These are phyloP conservation scores for Botrytis paeoniae DNA, from an alignment of 2,329 filamentous ascomycete species.

Conservation along the genomic window DNA sequence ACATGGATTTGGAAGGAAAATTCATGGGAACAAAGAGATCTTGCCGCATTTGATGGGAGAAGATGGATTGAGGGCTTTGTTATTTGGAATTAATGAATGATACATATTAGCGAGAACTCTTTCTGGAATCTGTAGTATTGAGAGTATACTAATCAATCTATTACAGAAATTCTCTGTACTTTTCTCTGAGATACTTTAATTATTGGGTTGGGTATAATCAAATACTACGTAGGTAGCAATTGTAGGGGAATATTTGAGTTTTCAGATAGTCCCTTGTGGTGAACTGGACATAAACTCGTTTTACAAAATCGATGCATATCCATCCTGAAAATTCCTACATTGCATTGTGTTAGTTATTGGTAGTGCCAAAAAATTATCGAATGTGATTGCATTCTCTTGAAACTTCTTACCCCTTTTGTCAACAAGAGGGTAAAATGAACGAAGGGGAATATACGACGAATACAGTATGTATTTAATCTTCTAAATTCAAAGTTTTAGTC, in stretches of 20 bases:
- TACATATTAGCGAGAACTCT: not conserved
- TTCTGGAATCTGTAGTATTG: not conserved
- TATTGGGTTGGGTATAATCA: not conserved
- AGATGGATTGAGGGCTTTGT: not conserved
- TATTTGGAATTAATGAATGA: not conserved
- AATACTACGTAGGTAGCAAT: not conserved
- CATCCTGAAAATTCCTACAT: too few species aligned
- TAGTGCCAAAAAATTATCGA: not conserved
- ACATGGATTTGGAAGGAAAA: not conserved
- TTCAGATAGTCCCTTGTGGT: rapidly evolving
- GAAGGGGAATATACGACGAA: not conserved
- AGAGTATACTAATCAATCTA: not conserved
- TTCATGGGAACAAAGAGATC: not conserved
- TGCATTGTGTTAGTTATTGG: too few species aligned
- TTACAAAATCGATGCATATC: too few species aligned
- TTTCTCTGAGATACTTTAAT: rapidly evolving
- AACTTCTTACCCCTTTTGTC: not conserved
- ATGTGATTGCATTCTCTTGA: not conserved
- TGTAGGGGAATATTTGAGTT: not conserved
- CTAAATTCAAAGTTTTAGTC: not conserved
- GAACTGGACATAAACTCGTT: not conserved
- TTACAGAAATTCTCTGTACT: not conserved
- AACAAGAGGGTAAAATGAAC: not conserved
- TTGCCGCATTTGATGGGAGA: not conserved
- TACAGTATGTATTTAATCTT: not conserved